These are phyloP conservation scores for Ophiostoma sp. DNA, from an alignment of 2,329 filamentous ascomycete genomes.

Conservation along the genomic window DNA sequence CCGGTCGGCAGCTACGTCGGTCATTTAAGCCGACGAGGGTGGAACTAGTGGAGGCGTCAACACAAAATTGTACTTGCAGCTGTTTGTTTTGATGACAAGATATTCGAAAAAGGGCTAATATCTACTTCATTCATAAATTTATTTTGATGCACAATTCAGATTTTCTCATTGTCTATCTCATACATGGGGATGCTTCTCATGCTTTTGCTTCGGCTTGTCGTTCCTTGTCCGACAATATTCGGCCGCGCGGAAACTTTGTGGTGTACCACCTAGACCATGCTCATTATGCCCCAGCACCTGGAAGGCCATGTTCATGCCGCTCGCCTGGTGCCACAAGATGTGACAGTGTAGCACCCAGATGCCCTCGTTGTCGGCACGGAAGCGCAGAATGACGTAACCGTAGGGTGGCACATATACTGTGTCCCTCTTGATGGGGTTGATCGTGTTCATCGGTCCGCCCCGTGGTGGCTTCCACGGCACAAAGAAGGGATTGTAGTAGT, in stretches of 20 bases:
- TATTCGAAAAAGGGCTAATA: too few relatives aligned
- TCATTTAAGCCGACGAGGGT: too few relatives aligned
- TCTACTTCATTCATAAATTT: neutral
- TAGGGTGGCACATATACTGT: conserved; percentile 32
- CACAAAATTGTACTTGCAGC: neutral
- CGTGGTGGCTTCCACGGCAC: conserved; percentile 26
- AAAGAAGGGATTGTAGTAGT: conserved; percentile 34
- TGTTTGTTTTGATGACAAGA: too few relatives aligned
- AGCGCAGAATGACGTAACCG: conserved; percentile 31
- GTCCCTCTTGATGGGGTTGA: conserved; percentile 33
- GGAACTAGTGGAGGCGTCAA: neutral
- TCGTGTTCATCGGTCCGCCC: conserved; percentile 29
- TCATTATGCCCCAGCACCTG: conserved; percentile 30
- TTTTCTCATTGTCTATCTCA: neutral
- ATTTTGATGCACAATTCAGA: neutral
- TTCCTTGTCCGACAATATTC: conserved; percentile 22
- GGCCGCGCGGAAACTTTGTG: conserved; percentile 15
- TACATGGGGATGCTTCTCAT: neutral
- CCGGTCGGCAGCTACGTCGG: neutral
- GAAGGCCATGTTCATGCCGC: conserved; percentile 34
- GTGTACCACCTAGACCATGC: conserved; percentile 26
- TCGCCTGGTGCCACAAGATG: conserved; percentile 33
- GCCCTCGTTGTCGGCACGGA: conserved; percentile 32
- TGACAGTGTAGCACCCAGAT: conserved; percentile 34
- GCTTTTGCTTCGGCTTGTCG: neutral